These are phyloP conservation scores for Cladosporium sp. DNA, from an alignment of 2,329 filamentous ascomycete species.

Conservation along the genomic window DNA sequence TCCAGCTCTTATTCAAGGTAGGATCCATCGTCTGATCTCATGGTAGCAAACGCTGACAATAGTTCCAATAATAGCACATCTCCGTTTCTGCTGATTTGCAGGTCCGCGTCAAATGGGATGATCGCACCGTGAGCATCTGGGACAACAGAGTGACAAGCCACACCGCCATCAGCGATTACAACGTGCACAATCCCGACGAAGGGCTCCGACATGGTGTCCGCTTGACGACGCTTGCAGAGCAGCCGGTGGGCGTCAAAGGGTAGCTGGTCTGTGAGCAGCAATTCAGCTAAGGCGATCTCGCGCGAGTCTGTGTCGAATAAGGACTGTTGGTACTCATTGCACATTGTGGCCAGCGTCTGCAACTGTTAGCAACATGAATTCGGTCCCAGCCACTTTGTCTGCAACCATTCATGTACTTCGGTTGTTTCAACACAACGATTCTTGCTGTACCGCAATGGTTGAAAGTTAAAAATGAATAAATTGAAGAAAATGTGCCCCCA, in stretches of 20 bases:
- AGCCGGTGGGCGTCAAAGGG: neutral
- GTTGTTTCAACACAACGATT: neutral
- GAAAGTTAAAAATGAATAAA: neutral
- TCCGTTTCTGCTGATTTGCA: neutral
- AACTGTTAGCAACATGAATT: neutral
- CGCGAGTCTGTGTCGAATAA: neutral
- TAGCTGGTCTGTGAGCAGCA: neutral
- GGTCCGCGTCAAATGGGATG: constrained; percentile 24
- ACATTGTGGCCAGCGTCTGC: neutral
- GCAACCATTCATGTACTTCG: neutral
- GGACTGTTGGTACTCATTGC: neutral
- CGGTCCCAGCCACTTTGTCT: neutral
- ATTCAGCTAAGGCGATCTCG: neutral
- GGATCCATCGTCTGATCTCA: neutral
- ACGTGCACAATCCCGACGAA: neutral
- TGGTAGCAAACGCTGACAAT: neutral
- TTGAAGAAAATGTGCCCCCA: neutral
- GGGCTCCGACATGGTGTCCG: neutral
- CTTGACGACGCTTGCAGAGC: neutral
- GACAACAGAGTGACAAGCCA: constrained; percentile 26
- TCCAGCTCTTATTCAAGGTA: neutral
- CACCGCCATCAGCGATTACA: neutral
- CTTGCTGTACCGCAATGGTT: neutral
- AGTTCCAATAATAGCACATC: neutral
- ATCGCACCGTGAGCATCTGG: constrained; percentile 27